Conservation (phyloP, 768 basidiomycete genomes). For the Cytidiella melzeri region DNA sequence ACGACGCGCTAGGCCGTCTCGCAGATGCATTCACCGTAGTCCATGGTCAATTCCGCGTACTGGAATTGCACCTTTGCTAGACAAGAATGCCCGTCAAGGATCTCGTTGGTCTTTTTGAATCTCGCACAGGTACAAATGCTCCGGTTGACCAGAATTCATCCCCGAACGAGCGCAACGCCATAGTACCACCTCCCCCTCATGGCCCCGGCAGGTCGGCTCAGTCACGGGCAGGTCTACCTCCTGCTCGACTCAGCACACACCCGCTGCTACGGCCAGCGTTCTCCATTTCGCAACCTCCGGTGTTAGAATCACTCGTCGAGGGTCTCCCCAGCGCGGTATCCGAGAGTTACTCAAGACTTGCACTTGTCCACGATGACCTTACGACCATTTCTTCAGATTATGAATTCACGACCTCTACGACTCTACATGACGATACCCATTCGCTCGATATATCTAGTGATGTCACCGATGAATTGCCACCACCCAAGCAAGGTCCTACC, state of each 20-base stretch:
- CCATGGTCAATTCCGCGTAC: too few species aligned
- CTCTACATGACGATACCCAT: conserved; percentile 2
- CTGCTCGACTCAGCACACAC: conserved; percentile 12
- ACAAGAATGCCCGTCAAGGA: conserved; percentile 29
- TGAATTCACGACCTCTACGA: conserved; percentile 5
- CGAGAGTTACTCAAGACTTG: conserved; percentile 10
- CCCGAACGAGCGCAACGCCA: not conserved
- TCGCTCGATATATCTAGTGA: conserved; percentile 9
- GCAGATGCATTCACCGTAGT: too few species aligned
- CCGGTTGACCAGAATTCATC: not conserved
- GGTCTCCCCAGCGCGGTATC: not conserved
- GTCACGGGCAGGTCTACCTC: not conserved
- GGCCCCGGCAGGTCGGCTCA: not conserved
- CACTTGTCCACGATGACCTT: conserved; percentile 13
- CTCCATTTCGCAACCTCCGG: not conserved
- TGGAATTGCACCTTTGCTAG: too few species aligned
- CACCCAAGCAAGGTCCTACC: not conserved
- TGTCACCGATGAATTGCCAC: conserved; percentile 11
- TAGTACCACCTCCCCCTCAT: not conserved
- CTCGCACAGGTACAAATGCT: conserved; percentile 11
- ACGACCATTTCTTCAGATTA: conserved; percentile 6
- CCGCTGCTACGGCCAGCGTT: conserved; percentile 17
- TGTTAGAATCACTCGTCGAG: not conserved
- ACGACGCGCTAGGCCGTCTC: too few species aligned
- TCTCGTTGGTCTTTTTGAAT: conserved; percentile 24